Percentiles rank a stretch among this genome's conserved stretches.
phyloP scores from a whole-genome alignment of 2,329 filamentous ascomycete species.

The Aplosporella prunicola region DNA sequence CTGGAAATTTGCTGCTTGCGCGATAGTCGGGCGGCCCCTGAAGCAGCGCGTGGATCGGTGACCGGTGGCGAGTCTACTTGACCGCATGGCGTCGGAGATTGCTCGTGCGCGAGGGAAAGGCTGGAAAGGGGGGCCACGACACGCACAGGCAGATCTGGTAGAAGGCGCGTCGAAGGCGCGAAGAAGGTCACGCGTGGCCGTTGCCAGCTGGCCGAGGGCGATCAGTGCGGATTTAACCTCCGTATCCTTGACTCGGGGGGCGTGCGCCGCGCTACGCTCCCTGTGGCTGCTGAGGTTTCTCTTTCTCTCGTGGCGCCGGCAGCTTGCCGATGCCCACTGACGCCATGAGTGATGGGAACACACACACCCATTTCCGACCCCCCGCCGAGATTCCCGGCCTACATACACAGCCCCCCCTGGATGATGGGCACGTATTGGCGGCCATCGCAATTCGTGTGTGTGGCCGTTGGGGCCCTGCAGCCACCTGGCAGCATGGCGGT shows the following conservation, averaged over 20 bases:
- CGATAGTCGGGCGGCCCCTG: constrained; percentile 21
- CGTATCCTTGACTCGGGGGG: constrained; percentile 5
- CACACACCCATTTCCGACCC: constrained; percentile 8
- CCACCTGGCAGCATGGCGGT: constrained; percentile 13
- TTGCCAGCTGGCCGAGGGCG: constrained; percentile 4
- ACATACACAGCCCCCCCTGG: constrained; percentile 3
- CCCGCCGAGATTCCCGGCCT: constrained; percentile 7
- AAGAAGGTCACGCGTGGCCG: constrained; percentile 14
- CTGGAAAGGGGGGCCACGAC: constrained; percentile 17
- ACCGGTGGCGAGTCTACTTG: constrained; percentile 13
- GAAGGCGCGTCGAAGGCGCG: constrained; percentile 17
- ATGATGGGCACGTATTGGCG: neutral
- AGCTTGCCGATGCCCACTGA: constrained; percentile 5
- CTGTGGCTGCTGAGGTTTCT: neutral
- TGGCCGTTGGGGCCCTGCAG: constrained; percentile 5
- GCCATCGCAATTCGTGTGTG: constrained; percentile 9
- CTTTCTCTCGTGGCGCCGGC: constrained; percentile 1
- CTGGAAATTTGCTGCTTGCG: constrained; percentile 22
- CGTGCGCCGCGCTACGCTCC: constrained; percentile 2
- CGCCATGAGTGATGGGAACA: constrained; percentile 4
- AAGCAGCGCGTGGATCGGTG: constrained; percentile 18
- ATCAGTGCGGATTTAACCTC: constrained; percentile 9
- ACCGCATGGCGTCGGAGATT: constrained; percentile 17
- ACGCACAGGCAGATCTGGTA: constrained; percentile 29
- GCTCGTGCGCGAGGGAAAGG: constrained; percentile 14